Evolutionary conservation across 371 early-diverging fungal species (phyloP).

Genomic region (Enteropsectra breve): DNA sequence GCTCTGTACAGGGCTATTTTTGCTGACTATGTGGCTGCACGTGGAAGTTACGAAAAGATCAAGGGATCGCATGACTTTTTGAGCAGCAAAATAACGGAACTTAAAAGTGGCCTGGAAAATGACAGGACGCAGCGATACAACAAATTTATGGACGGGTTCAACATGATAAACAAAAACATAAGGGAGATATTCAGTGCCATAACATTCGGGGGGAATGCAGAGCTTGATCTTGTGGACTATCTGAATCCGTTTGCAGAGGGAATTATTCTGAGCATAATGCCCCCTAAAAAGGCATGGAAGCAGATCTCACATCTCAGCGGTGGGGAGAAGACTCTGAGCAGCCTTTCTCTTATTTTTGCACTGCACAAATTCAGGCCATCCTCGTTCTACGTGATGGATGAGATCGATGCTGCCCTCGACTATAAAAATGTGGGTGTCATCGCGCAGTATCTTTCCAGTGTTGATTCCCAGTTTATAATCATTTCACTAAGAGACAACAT

Average conservation of each 20-base stretch:
- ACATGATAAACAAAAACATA: constrained; percentile 75
- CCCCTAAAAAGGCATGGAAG: constrained; percentile 99
- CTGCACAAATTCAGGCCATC: constrained; percentile 97
- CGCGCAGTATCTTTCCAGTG: constrained; percentile 91
- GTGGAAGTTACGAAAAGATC: constrained; percentile 26
- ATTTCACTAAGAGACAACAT: constrained; percentile 96
- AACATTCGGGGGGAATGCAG: constrained; percentile 96
- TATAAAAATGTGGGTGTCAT: constrained; percentile 97
- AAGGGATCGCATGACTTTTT: constrained; percentile 10
- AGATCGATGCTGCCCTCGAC: constrained; percentile 98
- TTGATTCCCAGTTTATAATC: constrained; percentile 94
- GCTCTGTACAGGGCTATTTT: constrained; percentile 19
- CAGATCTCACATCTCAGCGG: constrained; percentile 94
- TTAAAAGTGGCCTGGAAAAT: constrained; percentile 63
- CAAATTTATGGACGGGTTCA: constrained; percentile 91
- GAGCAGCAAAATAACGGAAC: constrained; percentile 10
- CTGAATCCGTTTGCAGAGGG: constrained; percentile 98
- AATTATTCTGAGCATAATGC: constrained; percentile 94
- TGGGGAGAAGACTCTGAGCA: constrained; percentile 97
- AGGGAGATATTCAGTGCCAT: constrained; percentile 89
- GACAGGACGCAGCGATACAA: constrained; percentile 63
- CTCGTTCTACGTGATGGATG: constrained; percentile 98
- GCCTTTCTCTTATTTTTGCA: constrained; percentile 93
- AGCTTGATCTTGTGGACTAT: constrained; percentile 94
- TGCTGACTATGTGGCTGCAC: constrained; percentile 33